Evolutionary conservation across 1,139 yeast genomes (phyloP).

Genomic region (Pichia sp.): DNA sequence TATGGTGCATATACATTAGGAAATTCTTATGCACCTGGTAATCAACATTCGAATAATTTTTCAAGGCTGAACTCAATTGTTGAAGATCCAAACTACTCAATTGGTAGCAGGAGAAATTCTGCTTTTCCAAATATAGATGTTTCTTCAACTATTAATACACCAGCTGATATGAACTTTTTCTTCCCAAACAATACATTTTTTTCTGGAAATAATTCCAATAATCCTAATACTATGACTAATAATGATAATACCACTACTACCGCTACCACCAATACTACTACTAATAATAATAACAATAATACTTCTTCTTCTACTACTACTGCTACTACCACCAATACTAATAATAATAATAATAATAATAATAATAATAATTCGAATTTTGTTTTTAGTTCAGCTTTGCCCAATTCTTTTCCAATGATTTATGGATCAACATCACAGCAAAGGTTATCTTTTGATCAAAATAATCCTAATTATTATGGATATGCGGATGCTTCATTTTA

Average conservation of each 20-base stretch:
- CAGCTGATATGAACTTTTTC: slow-evolving; percentile 2
- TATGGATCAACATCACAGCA: slow-evolving; percentile 24
- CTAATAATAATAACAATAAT: no score
- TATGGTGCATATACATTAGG: neutral
- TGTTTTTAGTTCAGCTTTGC: neutral
- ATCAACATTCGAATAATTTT: neutral
- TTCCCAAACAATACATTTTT: no score
- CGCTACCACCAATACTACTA: no score
- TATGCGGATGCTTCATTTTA: slow-evolving; percentile 3
- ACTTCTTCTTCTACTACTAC: no score
- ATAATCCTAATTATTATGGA: neutral
- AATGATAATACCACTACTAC: no score
- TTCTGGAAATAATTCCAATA: no score
- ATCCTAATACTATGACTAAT: no score
- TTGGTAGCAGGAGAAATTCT: slow-evolving; percentile 21
- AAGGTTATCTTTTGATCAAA: slow-evolving; percentile 22
- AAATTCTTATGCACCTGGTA: neutral
- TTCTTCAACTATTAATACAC: slow-evolving; percentile 6
- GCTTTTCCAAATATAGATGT: slow-evolving; percentile 12
- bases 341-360: neutral
- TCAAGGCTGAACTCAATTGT: slow-evolving; percentile 22
- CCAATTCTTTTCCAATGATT: slow-evolving; percentile 2
- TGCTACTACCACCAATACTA: neutral
- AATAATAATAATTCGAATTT: neutral
- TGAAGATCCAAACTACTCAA: slow-evolving; percentile 22